Conservation (phyloP, 345 rosid species). For the Turritis glabra region DNA sequence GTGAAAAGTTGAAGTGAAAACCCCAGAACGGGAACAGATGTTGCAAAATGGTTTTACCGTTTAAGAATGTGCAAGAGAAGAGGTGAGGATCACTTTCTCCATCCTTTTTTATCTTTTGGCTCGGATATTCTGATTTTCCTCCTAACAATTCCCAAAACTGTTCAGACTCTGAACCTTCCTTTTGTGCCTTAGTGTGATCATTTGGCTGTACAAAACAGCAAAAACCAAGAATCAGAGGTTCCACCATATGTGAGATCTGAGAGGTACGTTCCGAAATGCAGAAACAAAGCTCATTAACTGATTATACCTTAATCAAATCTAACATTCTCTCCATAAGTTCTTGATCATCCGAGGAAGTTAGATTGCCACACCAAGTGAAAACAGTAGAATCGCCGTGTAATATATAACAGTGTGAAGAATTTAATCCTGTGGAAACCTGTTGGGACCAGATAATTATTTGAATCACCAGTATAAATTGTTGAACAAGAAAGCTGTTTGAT, state of each 20-base stretch:
- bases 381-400: slow-evolving; percentile 74
- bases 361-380: slow-evolving; percentile 91
- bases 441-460: slow-evolving; percentile 11
- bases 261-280: slow-evolving; percentile 4
- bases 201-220: slow-evolving; percentile 67
- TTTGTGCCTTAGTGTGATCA: slow-evolving; percentile 72
- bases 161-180: slow-evolving; percentile 93
- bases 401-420: slow-evolving; percentile 92
- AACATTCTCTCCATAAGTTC: slow-evolving; percentile 92
- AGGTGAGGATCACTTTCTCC: slow-evolving; percentile 94
- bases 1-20: slow-evolving; percentile 4
- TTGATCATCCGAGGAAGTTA: slow-evolving; percentile 70
- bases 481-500: slow-evolving; percentile 1
- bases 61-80: slow-evolving; percentile 72
- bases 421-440: slow-evolving; percentile 86
- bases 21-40: background rate
- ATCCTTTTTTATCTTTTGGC: slow-evolving; percentile 66
- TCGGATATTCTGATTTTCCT: slow-evolving; percentile 81
- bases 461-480: background rate
- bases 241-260: slow-evolving; percentile 7
- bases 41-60: slow-evolving; percentile 29
- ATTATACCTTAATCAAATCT: slow-evolving; percentile 93
- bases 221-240: slow-evolving; percentile 26
- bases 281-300: background rate
- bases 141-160: slow-evolving; percentile 91